Percentiles rank a stretch among this genome's conserved stretches.
These are phyloP conservation scores for Rubus parviflorus DNA, from an alignment of 306 rosid species.

Conservation along the genomic window DNA sequence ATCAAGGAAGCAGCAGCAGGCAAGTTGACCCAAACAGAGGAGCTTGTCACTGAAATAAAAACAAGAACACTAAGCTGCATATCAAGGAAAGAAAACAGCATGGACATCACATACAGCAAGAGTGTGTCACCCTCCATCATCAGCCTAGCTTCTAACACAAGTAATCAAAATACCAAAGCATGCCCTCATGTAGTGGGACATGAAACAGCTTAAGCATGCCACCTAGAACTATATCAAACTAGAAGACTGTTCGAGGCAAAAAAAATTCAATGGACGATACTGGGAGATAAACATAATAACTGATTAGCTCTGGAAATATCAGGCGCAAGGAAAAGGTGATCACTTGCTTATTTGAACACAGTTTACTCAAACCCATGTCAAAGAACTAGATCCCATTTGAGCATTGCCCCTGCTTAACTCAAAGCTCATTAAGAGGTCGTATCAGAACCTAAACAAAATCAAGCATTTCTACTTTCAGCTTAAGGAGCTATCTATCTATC, in stretches of 20 bases:
- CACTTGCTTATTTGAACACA: background rate
- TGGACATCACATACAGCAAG: conserved; percentile 20
- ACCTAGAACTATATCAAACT: background rate
- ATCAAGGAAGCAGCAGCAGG: conserved; percentile 87
- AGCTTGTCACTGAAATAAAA: conserved; percentile 87
- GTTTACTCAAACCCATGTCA: background rate
- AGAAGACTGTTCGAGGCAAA: background rate
- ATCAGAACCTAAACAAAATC: background rate
- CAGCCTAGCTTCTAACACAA: conserved; percentile 12
- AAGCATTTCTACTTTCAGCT: background rate
- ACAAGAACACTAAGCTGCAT: conserved; percentile 34
- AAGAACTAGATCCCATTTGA: background rate
- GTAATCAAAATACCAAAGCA: conserved; percentile 9
- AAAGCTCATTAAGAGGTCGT: too few relatives aligned
- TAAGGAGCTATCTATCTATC: too few relatives aligned
- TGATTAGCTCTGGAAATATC: background rate
- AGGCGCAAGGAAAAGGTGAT: background rate
- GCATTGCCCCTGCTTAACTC: background rate
- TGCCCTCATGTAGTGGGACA: background rate
- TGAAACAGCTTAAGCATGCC: background rate
- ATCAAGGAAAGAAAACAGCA: conserved; percentile 20
- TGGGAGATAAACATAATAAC: too few relatives aligned
- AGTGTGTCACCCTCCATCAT: background rate
- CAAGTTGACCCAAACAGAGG: conserved; percentile 95
- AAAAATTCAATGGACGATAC: background rate